These are phyloP conservation scores for Suhomyces faveliae DNA, from an alignment of 805 yeast species.

Conservation along the genomic window DNA sequence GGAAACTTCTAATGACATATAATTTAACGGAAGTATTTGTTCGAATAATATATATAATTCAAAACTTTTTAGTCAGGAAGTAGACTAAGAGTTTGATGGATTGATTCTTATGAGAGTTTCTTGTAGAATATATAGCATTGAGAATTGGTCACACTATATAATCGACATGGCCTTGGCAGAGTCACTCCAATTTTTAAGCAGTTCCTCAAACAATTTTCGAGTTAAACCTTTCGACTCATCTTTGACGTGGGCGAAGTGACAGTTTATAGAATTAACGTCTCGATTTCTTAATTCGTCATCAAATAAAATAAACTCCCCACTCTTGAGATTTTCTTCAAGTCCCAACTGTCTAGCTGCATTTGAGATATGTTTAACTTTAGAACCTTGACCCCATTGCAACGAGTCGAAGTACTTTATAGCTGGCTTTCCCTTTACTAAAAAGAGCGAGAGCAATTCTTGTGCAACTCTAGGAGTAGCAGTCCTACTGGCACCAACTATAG, in stretches of 20 bases:
- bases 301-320: slow-evolving; percentile 47
- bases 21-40: slow-evolving; percentile 13
- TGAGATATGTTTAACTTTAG: slow-evolving; percentile 56
- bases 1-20: slow-evolving; percentile 23
- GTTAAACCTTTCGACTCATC: slow-evolving; percentile 59
- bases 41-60: slow-evolving; percentile 4
- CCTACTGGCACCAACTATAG: slow-evolving; percentile 70
- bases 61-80: not conserved
- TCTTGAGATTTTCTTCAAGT: slow-evolving; percentile 45
- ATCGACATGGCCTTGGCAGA: not conserved
- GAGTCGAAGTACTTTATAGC: slow-evolving; percentile 53
- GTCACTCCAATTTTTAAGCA: slow-evolving; percentile 34
- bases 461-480: slow-evolving; percentile 83
- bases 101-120: not conserved
- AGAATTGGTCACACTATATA: not conserved
- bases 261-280: slow-evolving; percentile 72
- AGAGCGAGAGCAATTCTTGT: slow-evolving; percentile 51
- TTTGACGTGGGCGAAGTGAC: slow-evolving; percentile 62
- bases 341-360: slow-evolving; percentile 48
- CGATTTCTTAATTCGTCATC: slow-evolving; percentile 80
- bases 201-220: slow-evolving; percentile 50
- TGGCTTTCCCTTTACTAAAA: slow-evolving; percentile 54
- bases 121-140: not conserved
- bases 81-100: not conserved
- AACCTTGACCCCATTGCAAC: slow-evolving; percentile 67